These are phyloP conservation scores for Lentinus tigrinus DNA, from an alignment of 768 basidiomycete species.

Conservation along the genomic window DNA sequence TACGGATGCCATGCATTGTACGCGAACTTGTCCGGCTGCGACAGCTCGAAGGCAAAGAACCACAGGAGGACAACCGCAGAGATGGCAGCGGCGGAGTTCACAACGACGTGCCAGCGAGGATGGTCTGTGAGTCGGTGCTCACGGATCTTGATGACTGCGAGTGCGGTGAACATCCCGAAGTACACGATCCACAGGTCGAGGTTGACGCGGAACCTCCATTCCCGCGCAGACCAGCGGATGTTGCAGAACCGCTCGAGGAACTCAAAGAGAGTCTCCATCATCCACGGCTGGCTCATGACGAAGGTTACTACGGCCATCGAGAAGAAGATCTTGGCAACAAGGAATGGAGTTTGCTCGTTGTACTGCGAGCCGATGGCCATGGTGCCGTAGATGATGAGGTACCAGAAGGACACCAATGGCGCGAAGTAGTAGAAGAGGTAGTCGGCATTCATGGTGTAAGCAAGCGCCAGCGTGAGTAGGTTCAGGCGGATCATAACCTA, in stretches of 20 bases:
- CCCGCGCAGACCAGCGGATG: conserved; percentile 80
- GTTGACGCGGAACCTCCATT: conserved; percentile 87
- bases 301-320: conserved; percentile 64
- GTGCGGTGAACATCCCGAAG: conserved; percentile 77
- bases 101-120: conserved; percentile 57
- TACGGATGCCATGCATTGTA: conserved; percentile 88
- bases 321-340: conserved; percentile 66
- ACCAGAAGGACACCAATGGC: conserved; percentile 90
- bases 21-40: conserved; percentile 73
- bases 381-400: conserved; percentile 80
- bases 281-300: conserved; percentile 63
- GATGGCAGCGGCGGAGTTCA: conserved; percentile 46
- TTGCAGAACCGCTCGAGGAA: conserved; percentile 63
- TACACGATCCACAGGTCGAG: conserved; percentile 91
- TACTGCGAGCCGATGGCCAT: conserved; percentile 67
- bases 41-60: conserved; percentile 83
- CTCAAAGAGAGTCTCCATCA: conserved; percentile 63
- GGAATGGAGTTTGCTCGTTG: conserved; percentile 68
- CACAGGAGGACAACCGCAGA: conserved; percentile 60
- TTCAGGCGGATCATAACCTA: conserved; percentile 82
- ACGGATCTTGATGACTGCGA: conserved; percentile 72
- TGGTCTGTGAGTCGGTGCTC: conserved; percentile 72
- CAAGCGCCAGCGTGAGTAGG: conserved; percentile 75
- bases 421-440: conserved; percentile 92
- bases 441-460: conserved; percentile 89